phyloP scores from a whole-genome alignment of 2,329 filamentous ascomycete species.

The Endoconidiophora polonica region DNA sequence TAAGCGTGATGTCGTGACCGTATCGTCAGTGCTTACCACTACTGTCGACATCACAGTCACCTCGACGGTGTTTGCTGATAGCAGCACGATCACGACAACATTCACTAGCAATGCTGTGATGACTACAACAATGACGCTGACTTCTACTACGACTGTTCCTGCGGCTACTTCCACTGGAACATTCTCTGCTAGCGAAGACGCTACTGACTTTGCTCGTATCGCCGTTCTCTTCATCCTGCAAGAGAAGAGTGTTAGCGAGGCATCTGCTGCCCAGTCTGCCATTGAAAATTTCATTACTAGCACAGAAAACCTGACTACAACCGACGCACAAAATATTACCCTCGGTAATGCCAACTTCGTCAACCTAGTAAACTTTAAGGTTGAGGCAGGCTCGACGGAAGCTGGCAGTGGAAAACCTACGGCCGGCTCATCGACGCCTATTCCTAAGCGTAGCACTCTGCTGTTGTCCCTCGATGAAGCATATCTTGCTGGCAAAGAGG shows the following conservation, averaged over 20 bases:
- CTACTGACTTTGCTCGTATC: constrained; percentile 46
- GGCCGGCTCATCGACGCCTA: neutral
- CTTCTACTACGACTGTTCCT: constrained; percentile 7
- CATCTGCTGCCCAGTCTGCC: constrained; percentile 34
- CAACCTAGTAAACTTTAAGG: constrained; percentile 30
- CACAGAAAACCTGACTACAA: constrained; percentile 19
- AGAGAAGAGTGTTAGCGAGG: constrained; percentile 31
- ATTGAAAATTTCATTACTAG: constrained; percentile 39
- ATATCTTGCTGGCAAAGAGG: neutral
- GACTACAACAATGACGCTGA: constrained; percentile 8
- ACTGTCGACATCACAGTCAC: constrained; percentile 10
- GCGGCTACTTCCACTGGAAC: constrained; percentile 8
- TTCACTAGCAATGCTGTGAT: constrained; percentile 7
- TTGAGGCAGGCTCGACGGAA: constrained; percentile 8
- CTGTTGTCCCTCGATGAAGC: neutral
- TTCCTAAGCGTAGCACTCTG: too few relatives aligned
- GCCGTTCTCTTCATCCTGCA: constrained; percentile 46
- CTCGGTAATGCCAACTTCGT: constrained; percentile 30
- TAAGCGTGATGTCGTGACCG: neutral
- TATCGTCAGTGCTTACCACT: constrained; percentile 7
- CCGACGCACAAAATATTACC: constrained; percentile 25
- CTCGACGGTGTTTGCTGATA: constrained; percentile 3
- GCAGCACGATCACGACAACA: constrained; percentile 9
- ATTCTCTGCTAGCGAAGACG: constrained; percentile 37
- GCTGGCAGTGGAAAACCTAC: constrained; percentile 4